phyloP scores from a whole-genome alignment of 2,329 filamentous ascomycete genomes.

The Pseudocercospora macadamiae region DNA sequence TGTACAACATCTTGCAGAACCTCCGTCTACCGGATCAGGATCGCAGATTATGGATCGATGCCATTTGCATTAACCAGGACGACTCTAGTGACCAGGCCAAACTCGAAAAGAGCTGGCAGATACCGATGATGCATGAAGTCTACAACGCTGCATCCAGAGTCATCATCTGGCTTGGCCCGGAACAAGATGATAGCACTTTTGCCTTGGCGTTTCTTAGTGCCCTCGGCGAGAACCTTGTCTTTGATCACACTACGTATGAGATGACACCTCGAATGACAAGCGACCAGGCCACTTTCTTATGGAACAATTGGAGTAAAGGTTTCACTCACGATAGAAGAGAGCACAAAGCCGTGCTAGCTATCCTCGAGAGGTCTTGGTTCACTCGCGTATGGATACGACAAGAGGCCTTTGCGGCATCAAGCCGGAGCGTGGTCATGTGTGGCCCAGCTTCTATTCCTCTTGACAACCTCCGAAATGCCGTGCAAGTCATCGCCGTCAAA shows the following conservation, averaged over 20 bases:
- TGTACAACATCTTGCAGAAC: conserved; percentile 6
- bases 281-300: background rate
- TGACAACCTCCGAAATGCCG: conserved; percentile 9
- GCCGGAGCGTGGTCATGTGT: background rate
- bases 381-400: background rate
- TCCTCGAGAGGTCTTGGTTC: background rate
- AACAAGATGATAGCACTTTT: background rate
- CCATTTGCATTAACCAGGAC: conserved; percentile 25
- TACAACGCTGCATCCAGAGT: conserved; percentile 19
- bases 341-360: background rate
- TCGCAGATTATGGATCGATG: conserved; percentile 21
- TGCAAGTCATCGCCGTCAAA: conserved; percentile 8
- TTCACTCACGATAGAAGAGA: background rate
- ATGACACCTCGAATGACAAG: background rate
- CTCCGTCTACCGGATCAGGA: background rate
- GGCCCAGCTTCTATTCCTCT: background rate
- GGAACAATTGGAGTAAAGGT: background rate
- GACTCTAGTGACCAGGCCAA: conserved; percentile 10
- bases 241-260: background rate
- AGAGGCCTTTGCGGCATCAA: background rate
- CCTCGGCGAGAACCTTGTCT: background rate
- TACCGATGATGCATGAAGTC: conserved; percentile 18
- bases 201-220: background rate
- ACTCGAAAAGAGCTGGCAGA: conserved; percentile 9
- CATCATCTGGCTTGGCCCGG: conserved; percentile 18